These are phyloP conservation scores for Penicillium chermesinum DNA, from an alignment of 495 filamentous ascomycete genomes.

Conservation along the genomic window DNA sequence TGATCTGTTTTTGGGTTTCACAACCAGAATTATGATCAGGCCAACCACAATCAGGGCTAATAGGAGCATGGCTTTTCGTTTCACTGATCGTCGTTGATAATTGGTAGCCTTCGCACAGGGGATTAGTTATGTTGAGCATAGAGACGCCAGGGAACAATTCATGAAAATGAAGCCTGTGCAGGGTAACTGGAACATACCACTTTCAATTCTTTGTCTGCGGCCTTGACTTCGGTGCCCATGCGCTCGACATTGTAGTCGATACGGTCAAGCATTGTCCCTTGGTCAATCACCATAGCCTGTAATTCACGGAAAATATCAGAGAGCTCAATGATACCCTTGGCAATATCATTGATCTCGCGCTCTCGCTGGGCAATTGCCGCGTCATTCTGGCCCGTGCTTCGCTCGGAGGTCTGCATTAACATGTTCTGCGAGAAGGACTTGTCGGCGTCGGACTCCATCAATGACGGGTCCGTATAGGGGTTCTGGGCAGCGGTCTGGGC, in stretches of 20 bases:
- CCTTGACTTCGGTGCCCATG: slow-evolving; percentile 85
- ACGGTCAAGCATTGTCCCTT: slow-evolving; percentile 94
- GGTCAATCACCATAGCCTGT: slow-evolving; percentile 95
- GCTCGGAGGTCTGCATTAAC: slow-evolving; percentile 67
- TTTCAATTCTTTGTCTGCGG: slow-evolving; percentile 84
- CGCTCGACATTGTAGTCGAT: slow-evolving; percentile 98
- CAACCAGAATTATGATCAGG: slow-evolving; percentile 75
- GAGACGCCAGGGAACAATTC: too few relatives aligned
- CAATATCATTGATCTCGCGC: slow-evolving; percentile 95
- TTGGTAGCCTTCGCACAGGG: slow-evolving; percentile 54
- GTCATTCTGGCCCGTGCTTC: slow-evolving; percentile 71
- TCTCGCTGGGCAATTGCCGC: slow-evolving; percentile 85
- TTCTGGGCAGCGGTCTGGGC: slow-evolving; percentile 60
- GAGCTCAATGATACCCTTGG: slow-evolving; percentile 94
- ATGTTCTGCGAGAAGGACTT: slow-evolving; percentile 87
- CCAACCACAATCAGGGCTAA: slow-evolving; percentile 78
- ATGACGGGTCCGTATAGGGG: slow-evolving; percentile 69
- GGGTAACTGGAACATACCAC: slow-evolving; percentile 50
- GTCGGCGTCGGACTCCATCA: slow-evolving; percentile 87
- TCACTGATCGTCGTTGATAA: slow-evolving; percentile 86
- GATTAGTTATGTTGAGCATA: too few relatives aligned
- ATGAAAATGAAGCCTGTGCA: too few relatives aligned
- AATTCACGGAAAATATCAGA: slow-evolving; percentile 94
- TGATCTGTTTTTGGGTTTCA: slow-evolving; percentile 66
- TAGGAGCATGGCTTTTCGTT: slow-evolving; percentile 85